Evolutionary conservation across 2,329 filamentous ascomycete genomes (phyloP).

Genomic region (Cercospora berteroae): DNA sequence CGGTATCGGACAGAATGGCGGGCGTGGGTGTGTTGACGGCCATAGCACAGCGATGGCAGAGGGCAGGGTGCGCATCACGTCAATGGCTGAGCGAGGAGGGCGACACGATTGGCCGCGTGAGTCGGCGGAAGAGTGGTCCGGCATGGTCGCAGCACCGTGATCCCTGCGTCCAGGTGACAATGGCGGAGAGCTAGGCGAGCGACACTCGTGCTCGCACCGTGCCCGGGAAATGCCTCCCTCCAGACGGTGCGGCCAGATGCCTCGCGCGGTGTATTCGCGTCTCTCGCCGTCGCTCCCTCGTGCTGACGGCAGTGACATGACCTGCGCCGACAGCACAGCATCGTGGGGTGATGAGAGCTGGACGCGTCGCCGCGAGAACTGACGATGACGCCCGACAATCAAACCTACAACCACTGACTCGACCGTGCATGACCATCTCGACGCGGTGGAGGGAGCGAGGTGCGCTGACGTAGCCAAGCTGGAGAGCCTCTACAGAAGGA

Average conservation of each 20-base stretch:
- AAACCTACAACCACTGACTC: slow-evolving; percentile 24
- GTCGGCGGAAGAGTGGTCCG: neutral
- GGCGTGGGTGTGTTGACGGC: neutral
- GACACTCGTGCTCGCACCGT: neutral
- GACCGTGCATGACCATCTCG: slow-evolving; percentile 20
- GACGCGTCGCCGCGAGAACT: neutral
- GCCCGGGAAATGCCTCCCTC: neutral
- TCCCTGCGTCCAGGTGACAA: neutral
- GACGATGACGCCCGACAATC: slow-evolving; percentile 16
- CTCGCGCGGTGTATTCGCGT: neutral
- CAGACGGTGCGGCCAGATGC: neutral
- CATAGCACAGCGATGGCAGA: neutral
- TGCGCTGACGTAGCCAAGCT: slow-evolving; percentile 20
- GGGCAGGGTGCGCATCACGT: neutral
- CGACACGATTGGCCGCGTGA: neutral
- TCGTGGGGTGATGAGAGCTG: neutral
- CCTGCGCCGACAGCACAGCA: neutral
- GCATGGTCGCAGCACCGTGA: neutral
- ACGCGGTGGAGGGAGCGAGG: slow-evolving; percentile 9
- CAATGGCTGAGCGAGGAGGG: neutral
- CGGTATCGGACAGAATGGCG: neutral
- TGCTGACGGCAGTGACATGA: neutral
- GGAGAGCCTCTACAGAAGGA: slow-evolving; percentile 14
- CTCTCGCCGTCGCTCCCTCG: neutral
- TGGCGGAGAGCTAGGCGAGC: neutral